These are phyloP conservation scores for Carex sylvatica DNA, from an alignment of 202 grass and related monocot genomes.

Conservation along the genomic window DNA sequence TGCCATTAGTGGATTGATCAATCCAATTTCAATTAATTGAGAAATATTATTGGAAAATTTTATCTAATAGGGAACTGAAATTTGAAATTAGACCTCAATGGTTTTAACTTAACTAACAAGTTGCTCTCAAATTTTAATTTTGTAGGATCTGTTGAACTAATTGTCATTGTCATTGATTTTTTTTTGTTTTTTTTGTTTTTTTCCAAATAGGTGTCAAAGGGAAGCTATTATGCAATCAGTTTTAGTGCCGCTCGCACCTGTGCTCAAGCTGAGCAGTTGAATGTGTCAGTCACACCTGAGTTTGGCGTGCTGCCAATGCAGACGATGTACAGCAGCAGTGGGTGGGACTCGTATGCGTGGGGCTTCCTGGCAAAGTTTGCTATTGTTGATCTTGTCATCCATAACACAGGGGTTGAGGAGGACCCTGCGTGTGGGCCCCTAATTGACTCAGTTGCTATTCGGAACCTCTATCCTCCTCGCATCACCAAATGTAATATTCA, in stretches of 20 bases:
- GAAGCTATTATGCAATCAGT: conserved; percentile 77
- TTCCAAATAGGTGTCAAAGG: not conserved
- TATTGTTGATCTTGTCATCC: conserved; percentile 57
- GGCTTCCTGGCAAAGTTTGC: conserved; percentile 64
- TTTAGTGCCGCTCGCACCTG: conserved; percentile 95
- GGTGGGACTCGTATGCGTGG: conserved; percentile 98
- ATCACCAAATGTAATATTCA: conserved; percentile 26
- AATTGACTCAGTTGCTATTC: conserved; percentile 75
- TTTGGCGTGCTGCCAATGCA: conserved; percentile 82
- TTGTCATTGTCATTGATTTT: not conserved
- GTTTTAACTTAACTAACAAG: not conserved
- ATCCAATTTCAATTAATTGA: not conserved
- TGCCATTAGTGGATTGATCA: not conserved
- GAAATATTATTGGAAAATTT: not conserved
- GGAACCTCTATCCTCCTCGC: conserved; percentile 55
- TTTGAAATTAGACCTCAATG: not conserved
- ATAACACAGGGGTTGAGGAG: conserved; percentile 89
- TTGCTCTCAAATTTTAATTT: not conserved
- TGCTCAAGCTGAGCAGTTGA: conserved; percentile 77
- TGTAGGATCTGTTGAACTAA: not conserved
- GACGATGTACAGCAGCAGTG: conserved; percentile 91
- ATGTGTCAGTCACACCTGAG: conserved; percentile 85
- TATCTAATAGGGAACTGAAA: not conserved
- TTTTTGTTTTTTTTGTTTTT: not conserved
- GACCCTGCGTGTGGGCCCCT: conserved; percentile 90